phyloP scores from a whole-genome alignment of 305 asterid species.

The Euphrasia arctica region DNA sequence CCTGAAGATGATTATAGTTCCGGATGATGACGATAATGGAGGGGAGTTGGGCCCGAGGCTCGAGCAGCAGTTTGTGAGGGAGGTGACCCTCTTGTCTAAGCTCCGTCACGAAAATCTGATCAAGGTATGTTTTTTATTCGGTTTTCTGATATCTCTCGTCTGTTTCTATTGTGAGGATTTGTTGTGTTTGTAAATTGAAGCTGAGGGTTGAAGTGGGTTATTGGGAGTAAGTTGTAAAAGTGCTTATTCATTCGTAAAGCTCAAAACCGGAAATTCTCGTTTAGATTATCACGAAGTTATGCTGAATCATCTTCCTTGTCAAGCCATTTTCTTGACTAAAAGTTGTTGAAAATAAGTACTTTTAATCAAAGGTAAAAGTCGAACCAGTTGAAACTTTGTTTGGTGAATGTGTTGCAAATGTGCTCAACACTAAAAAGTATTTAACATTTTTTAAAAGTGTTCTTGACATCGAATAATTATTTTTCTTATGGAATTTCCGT shows the following conservation, averaged over 20 bases:
- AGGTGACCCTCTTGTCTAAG: constrained; percentile 56
- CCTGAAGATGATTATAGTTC: constrained; percentile 68
- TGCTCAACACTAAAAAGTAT: background rate
- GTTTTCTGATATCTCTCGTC: background rate
- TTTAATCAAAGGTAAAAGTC: background rate
- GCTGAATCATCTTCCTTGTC: background rate
- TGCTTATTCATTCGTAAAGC: background rate
- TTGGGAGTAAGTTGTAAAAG: background rate
- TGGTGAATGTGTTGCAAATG: background rate
- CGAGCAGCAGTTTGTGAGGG: constrained; percentile 51
- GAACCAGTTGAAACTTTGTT: background rate
- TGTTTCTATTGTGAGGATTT: background rate
- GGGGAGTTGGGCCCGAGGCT: constrained; percentile 35
- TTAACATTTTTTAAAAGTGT: background rate
- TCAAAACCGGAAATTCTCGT: background rate
- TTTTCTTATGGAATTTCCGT: background rate
- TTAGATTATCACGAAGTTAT: background rate
- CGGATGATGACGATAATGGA: constrained; percentile 53
- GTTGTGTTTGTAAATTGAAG: too few species aligned
- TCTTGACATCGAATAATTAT: too few species aligned
- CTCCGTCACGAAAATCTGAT: constrained; percentile 55
- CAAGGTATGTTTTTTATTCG: constrained; percentile 37
- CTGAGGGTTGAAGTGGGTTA: too few species aligned
- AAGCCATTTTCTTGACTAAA: background rate
- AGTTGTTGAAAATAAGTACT: background rate